Base-by-base conservation (phyloP, 1,139 yeast genomes). In the Blastobotrys apis region DNA sequence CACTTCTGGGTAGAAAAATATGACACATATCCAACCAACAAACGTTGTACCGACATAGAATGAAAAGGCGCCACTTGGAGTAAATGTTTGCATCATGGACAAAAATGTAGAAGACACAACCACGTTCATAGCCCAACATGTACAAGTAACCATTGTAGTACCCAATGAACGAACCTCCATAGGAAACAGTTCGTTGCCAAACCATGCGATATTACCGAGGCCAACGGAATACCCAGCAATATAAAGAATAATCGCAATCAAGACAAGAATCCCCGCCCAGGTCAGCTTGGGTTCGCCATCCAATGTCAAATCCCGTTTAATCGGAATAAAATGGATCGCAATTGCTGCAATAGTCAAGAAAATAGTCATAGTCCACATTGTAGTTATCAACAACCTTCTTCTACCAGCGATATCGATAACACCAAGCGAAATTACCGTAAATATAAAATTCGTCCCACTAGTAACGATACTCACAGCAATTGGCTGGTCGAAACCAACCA, bases 141-240 rank as follows among this genome's bases (percentile, higher is more conserved):
- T 62, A 41, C 71, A 66, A 12, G 72, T 58, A 6, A 69, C 66
- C 43, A 67, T 48, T 15, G 72, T 62, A 19, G 70, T 62, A 5
- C 74, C 75, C 37, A 44, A 68, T 83, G 83, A 66, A 81, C 82
- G 59, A 78, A 81, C 49, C 81, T 62, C 90, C 90, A 83, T 65
- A 81, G 82, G 37, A 85, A 73, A 13, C 87, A 81, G 20, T 83
- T 78, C 38, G 84, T 77, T 45, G 81, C 60, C 13, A 88, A 79
- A 51, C 29, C 29, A 38, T 3, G 38, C 38, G 4, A 35, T 22
- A 15, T 35, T 35, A 5, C 38, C 38, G n/a, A 82, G 79, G 4
- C 86, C 81, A 64, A 78, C 80, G 57, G 82, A 85, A 66, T 90
- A 73, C 44, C 80, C 76, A 49, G 80, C 72, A 54, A 82, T 71